Conservation (phyloP, 2,329 filamentous ascomycete species). For the Tolypocladium album region DNA sequence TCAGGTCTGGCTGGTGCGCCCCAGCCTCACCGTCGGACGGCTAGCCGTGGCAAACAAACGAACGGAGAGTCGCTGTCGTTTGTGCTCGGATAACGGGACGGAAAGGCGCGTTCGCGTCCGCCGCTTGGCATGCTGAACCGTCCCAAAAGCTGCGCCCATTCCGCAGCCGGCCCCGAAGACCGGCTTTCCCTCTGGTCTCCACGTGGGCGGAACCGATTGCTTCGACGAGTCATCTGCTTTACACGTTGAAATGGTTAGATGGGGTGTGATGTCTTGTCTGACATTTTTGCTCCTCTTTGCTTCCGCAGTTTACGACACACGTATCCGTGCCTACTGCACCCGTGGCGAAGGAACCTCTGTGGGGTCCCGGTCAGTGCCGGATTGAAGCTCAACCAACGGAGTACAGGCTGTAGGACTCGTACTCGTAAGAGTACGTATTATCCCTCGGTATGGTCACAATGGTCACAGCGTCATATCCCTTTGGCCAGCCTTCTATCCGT, state of each 20-base stretch:
- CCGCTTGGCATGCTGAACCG: neutral
- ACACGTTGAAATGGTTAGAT: neutral
- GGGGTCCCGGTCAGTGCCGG: neutral
- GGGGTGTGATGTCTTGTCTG: neutral
- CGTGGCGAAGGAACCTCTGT: neutral
- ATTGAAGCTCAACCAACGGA: neutral
- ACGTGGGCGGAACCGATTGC: neutral
- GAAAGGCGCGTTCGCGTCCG: neutral
- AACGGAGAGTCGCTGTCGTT: neutral
- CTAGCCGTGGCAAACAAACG: neutral
- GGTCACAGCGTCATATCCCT: neutral
- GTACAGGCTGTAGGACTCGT: no score
- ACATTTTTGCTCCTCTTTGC: neutral
- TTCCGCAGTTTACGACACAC: no score
- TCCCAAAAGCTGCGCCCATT: neutral
- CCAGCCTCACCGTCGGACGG: neutral
- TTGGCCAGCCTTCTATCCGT: neutral
- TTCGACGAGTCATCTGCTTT: neutral
- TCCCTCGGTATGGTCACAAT: no score
- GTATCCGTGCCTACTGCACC: neutral
- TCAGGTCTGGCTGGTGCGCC: neutral
- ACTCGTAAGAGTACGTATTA: no score
- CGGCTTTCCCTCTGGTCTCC: neutral
- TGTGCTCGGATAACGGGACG: neutral
- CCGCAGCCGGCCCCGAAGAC: neutral